Conservation (phyloP, 2,329 filamentous ascomycete species). For the Aureobasidium subglaciale region DNA sequence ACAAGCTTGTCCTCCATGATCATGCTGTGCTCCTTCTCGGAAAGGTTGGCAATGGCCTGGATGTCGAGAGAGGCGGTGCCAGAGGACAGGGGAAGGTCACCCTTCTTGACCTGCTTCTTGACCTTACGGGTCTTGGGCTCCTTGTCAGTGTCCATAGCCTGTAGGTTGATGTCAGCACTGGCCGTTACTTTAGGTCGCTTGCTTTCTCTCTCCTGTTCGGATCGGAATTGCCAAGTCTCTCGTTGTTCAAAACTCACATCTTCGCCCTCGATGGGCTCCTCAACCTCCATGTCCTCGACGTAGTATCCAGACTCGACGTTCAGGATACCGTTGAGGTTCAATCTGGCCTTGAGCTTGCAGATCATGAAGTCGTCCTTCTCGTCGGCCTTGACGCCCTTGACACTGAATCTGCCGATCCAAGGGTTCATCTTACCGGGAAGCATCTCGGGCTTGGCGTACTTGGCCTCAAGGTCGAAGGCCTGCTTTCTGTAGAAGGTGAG, state of each 20-base stretch:
- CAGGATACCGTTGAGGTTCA: slow-evolving; percentile 92
- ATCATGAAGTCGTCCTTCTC: slow-evolving; percentile 98
- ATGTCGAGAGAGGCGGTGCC: slow-evolving; percentile 75
- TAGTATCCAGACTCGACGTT: slow-evolving; percentile 97
- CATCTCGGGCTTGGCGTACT: slow-evolving; percentile 78
- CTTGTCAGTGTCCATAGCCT: slow-evolving; percentile 62
- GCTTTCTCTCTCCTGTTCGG: slow-evolving; percentile 8
- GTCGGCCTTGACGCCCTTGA: slow-evolving; percentile 94
- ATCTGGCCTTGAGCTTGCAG: slow-evolving; percentile 96
- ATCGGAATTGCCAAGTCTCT: not conserved
- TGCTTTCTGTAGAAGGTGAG: slow-evolving; percentile 99
- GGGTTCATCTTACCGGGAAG: slow-evolving; percentile 86
- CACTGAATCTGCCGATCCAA: slow-evolving; percentile 95
- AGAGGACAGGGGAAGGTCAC: slow-evolving; percentile 79
- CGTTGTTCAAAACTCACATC: slow-evolving; percentile 33
- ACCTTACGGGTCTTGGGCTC: slow-evolving; percentile 81
- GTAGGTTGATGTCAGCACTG: slow-evolving; percentile 27
- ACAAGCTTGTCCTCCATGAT: slow-evolving; percentile 98
- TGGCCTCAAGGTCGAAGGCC: slow-evolving; percentile 90
- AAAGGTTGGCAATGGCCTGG: slow-evolving; percentile 55
- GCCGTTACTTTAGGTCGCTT: slow-evolving; percentile 18
- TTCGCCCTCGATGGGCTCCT: slow-evolving; percentile 79
- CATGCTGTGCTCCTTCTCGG: slow-evolving; percentile 84
- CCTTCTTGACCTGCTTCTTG: slow-evolving; percentile 98
- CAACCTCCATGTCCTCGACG: slow-evolving; percentile 94